A percentile compares a stretch with the other conserved stretches of the same genome.
Evolutionary conservation across 805 yeast species (phyloP).

Genomic region (Debaryomyces maramus): DNA sequence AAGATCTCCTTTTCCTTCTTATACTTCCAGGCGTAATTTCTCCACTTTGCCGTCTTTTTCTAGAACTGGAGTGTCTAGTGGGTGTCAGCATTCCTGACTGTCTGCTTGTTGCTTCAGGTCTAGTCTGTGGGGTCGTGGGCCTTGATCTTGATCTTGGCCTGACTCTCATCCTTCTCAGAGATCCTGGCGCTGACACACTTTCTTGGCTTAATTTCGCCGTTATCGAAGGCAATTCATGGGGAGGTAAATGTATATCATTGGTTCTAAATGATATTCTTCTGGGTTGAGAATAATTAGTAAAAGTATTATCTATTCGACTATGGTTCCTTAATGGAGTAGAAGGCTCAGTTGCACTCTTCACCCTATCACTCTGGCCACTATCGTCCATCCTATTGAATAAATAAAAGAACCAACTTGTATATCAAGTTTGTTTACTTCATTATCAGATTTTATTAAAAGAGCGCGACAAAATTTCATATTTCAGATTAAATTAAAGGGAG

Average conservation of each 20-base stretch:
- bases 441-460: not conserved
- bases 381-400: not conserved
- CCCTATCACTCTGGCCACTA: not conserved
- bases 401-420: not conserved
- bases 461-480: not conserved
- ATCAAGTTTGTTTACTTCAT: not conserved
- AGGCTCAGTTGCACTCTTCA: slow-evolving; percentile 16
- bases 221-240: slow-evolving; percentile 8
- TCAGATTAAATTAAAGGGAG: not conserved
- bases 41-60: slow-evolving; percentile 10
- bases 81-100: slow-evolving; percentile 9
- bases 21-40: slow-evolving; percentile 4
- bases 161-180: slow-evolving; percentile 6
- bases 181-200: slow-evolving; percentile 6
- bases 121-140: slow-evolving; percentile 7
- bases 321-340: slow-evolving; percentile 17
- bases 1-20: slow-evolving; percentile 27
- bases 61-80: slow-evolving; percentile 4
- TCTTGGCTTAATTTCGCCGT: slow-evolving; percentile 9
- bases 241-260: slow-evolving; percentile 11
- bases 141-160: slow-evolving; percentile 1
- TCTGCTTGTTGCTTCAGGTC: not conserved
- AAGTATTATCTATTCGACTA: slow-evolving; percentile 2
- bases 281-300: slow-evolving; percentile 8
- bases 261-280: not conserved